Evolutionary conservation across 305 asterid genomes (phyloP).

Genomic region (Fraxinus albicans): DNA sequence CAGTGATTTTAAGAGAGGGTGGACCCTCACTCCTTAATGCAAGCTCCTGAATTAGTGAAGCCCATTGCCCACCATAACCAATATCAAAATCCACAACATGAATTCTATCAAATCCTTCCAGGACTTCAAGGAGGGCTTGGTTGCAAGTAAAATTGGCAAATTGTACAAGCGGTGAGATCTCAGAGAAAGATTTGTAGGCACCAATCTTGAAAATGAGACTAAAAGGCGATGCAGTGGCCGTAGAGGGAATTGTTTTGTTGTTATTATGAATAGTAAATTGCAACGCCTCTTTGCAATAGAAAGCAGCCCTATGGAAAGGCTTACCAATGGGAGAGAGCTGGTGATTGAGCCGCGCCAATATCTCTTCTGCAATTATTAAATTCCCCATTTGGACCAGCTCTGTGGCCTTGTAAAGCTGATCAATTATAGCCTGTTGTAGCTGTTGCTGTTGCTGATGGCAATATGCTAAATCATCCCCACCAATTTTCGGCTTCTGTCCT

Average conservation of each 20-base stretch:
- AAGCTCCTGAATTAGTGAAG: conserved; percentile 65
- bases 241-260: conserved; percentile 5
- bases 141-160: conserved; percentile 56
- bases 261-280: conserved; percentile 32
- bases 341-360: conserved; percentile 86
- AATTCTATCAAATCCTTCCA: conserved; percentile 39
- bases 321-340: conserved; percentile 48
- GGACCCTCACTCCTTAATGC: conserved; percentile 29
- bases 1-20: conserved; percentile 44
- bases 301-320: conserved; percentile 60
- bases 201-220: conserved; percentile 42
- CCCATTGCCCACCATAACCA: conserved; percentile 63
- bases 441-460: conserved; percentile 38
- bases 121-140: conserved; percentile 50
- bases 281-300: conserved; percentile 58
- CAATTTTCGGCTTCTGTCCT: conserved; percentile 31
- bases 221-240: conserved; percentile 26
- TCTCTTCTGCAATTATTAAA: conserved; percentile 48
- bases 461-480: conserved; percentile 39
- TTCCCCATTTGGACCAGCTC: conserved; percentile 44
- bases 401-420: conserved; percentile 71
- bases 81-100: conserved; percentile 61
- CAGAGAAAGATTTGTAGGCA: conserved; percentile 52
- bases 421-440: conserved; percentile 47
- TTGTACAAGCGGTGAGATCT: conserved; percentile 43